phyloP scores from a whole-genome alignment of 257 asterid species.

The Coffea eugenioides region DNA sequence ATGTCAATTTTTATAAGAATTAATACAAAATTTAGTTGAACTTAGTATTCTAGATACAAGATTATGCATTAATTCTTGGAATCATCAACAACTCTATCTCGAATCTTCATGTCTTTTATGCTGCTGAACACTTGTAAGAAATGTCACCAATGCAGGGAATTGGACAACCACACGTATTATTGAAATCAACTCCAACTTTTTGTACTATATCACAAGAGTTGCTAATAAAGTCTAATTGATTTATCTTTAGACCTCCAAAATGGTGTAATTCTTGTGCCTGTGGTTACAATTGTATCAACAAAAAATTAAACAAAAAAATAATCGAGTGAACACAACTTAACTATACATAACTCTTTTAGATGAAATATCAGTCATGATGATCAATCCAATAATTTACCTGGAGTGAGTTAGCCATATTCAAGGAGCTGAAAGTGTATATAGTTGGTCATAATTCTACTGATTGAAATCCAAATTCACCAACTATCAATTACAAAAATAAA shows the following conservation, averaged over 20 bases:
- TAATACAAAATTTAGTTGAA: no score
- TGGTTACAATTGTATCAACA: background rate
- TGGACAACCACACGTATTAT: background rate
- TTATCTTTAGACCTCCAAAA: background rate
- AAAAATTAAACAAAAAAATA: no score
- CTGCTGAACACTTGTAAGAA: background rate
- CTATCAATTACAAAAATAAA: no score
- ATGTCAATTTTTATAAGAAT: no score
- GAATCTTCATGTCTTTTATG: no score
- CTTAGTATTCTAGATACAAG: no score
- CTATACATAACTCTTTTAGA: background rate
- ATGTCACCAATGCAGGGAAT: background rate
- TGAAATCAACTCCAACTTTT: background rate
- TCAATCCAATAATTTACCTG: no score
- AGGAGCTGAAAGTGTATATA: background rate
- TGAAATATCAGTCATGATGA: background rate
- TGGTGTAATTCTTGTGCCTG: background rate
- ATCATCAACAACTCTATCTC: no score
- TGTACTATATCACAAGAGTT: background rate
- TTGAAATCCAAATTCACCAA: background rate
- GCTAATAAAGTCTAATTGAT: background rate
- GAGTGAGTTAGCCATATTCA: background rate
- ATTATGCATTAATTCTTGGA: no score
- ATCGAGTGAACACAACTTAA: background rate
- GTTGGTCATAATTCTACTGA: background rate